A percentile compares a stretch with the other conserved stretches of the same genome.
Conservation (phyloP, 2,329 filamentous ascomycete genomes). For the Scortechinia acanthostroma region DNA sequence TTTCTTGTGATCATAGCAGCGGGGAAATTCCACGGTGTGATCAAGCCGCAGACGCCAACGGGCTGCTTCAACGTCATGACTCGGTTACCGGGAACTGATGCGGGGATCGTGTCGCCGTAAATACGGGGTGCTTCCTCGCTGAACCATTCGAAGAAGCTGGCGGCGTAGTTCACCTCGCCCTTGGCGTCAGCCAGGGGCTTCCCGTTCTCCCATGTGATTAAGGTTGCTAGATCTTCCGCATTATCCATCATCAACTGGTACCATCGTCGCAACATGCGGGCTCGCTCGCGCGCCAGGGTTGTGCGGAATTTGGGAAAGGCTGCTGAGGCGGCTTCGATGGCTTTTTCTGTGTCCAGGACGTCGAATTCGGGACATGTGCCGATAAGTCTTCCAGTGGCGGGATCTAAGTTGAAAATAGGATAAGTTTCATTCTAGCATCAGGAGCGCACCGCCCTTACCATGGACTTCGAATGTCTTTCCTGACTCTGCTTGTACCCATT, state of each 20-base stretch:
- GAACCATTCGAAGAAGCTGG: constrained; percentile 48
- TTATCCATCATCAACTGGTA: constrained; percentile 53
- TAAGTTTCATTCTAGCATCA: not conserved
- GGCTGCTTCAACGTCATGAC: constrained; percentile 57
- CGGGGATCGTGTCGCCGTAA: constrained; percentile 47
- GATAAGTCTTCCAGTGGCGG: constrained; percentile 49
- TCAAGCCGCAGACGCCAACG: constrained; percentile 53
- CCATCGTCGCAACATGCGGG: constrained; percentile 51
- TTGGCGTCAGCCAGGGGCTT: constrained; percentile 50
- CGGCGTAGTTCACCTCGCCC: constrained; percentile 41
- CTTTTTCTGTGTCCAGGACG: constrained; percentile 45
- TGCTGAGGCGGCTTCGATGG: constrained; percentile 51
- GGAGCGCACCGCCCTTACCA: constrained; percentile 18
- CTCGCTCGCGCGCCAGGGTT: constrained; percentile 49
- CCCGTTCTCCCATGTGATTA: constrained; percentile 62
- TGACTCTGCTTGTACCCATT: constrained; percentile 54
- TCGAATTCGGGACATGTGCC: constrained; percentile 55
- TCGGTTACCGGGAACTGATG: constrained; percentile 46
- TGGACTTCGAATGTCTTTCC: constrained; percentile 57
- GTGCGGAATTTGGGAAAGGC: constrained; percentile 41
- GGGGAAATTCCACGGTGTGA: constrained; percentile 62
- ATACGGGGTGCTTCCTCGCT: constrained; percentile 41
- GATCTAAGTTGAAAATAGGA: constrained; percentile 30
- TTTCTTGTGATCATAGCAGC: constrained; percentile 40
- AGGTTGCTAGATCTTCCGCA: constrained; percentile 50